Percentiles rank a stretch among this genome's conserved stretches.
These are phyloP conservation scores for Aspergillus carbonarius DNA, from an alignment of 2,329 filamentous ascomycete species.

Conservation along the genomic window DNA sequence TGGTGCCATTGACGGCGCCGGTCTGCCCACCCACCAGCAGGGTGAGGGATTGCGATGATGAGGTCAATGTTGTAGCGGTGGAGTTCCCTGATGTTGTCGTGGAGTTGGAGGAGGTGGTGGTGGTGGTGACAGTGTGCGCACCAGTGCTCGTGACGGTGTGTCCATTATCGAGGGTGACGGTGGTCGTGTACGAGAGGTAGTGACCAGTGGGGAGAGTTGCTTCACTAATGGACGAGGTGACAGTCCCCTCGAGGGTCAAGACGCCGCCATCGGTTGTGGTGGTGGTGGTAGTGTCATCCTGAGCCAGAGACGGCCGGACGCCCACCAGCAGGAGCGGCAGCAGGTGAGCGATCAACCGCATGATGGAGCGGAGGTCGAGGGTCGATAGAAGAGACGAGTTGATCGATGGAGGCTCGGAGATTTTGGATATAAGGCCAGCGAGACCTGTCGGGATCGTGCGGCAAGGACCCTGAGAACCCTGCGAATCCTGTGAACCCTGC, in stretches of 20 bases:
- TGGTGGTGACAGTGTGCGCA: slow-evolving; percentile 26
- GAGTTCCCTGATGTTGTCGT: slow-evolving; percentile 20
- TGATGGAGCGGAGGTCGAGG: too few species aligned
- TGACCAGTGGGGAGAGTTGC: slow-evolving; percentile 37
- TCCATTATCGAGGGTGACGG: slow-evolving; percentile 24
- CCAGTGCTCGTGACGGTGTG: slow-evolving; percentile 25
- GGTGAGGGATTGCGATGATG: slow-evolving; percentile 32
- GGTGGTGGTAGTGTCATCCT: slow-evolving; percentile 12
- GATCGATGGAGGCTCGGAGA: neutral
- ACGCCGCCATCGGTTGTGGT: slow-evolving; percentile 8
- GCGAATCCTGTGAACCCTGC: too few species aligned
- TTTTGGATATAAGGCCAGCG: neutral
- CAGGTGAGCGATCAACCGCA: slow-evolving; percentile 15
- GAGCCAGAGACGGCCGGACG: slow-evolving; percentile 9
- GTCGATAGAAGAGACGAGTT: neutral
- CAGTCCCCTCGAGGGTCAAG: slow-evolving; percentile 24
- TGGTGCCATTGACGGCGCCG: slow-evolving; percentile 50
- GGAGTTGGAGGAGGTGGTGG: slow-evolving; percentile 15
- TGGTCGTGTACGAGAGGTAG: slow-evolving; percentile 41
- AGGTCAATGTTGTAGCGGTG: slow-evolving; percentile 35
- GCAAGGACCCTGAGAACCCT: neutral
- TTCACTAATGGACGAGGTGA: slow-evolving; percentile 26
- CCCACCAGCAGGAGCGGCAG: slow-evolving; percentile 15
- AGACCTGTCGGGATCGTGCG: neutral
- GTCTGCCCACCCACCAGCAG: slow-evolving; percentile 44